Conservation (phyloP, 1,139 yeast genomes). For the Petasospora rhodanensis region DNA sequence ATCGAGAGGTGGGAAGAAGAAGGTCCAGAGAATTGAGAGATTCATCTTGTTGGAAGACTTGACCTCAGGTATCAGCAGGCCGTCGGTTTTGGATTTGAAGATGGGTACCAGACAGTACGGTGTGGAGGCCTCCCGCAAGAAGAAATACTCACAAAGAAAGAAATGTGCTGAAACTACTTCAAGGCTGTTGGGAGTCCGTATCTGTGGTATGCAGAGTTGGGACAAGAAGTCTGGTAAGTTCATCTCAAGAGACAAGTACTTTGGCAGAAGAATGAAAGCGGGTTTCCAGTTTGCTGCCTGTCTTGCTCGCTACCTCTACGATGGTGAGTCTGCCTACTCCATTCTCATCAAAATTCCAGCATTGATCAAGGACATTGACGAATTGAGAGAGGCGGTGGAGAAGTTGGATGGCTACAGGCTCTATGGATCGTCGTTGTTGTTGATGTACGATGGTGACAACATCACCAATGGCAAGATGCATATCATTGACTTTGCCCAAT, state of each 20-base stretch:
- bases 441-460: slow-evolving; percentile 77
- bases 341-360: slow-evolving; percentile 66
- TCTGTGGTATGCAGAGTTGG: slow-evolving; percentile 95
- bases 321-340: slow-evolving; percentile 57
- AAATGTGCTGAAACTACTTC: slow-evolving; percentile 85
- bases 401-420: slow-evolving; percentile 75
- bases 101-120: slow-evolving; percentile 99
- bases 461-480: slow-evolving; percentile 47
- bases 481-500: slow-evolving; percentile 93
- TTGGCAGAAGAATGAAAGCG: slow-evolving; percentile 73
- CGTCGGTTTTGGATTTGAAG: slow-evolving; percentile 91
- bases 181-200: slow-evolving; percentile 76
- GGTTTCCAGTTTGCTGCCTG: slow-evolving; percentile 77
- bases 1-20: slow-evolving; percentile 26
- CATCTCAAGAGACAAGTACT: slow-evolving; percentile 81
- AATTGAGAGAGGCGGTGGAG: slow-evolving; percentile 50
- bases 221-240: slow-evolving; percentile 43
- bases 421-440: slow-evolving; percentile 83
- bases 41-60: slow-evolving; percentile 89
- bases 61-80: slow-evolving; percentile 73
- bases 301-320: slow-evolving; percentile 71
- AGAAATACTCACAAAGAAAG: slow-evolving; percentile 72
- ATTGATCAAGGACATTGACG: slow-evolving; percentile 55
- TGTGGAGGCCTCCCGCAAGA: slow-evolving; percentile 73
- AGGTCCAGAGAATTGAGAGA: slow-evolving; percentile 60